Evolutionary conservation across 108 stramenopile genomes (phyloP).

Genomic region (Asterionellopsis glacialis): DNA sequence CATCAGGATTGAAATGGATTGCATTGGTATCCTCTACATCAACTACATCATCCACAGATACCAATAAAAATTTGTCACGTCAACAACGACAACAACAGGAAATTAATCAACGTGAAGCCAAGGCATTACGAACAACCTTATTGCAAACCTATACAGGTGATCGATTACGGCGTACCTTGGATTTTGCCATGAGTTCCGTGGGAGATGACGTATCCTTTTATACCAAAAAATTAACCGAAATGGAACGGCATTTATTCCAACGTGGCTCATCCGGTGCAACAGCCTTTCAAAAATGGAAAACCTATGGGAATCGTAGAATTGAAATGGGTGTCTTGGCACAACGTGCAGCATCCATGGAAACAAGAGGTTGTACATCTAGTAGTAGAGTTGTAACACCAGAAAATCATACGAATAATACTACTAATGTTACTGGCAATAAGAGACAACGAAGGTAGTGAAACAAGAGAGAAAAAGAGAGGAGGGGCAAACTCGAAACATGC

Average conservation of each 20-base stretch:
- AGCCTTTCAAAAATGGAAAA: constrained; percentile 41
- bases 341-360: too few species aligned
- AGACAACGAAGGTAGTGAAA: too few species aligned
- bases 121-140: neutral
- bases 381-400: too few species aligned
- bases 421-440: too few species aligned
- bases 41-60: too few species aligned
- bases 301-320: constrained; percentile 25
- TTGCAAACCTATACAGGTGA: constrained; percentile 42
- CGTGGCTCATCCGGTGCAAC: constrained; percentile 28
- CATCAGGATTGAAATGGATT: too few species aligned
- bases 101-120: neutral
- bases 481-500: too few species aligned
- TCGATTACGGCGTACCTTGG: constrained; percentile 40
- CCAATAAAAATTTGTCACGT: neutral
- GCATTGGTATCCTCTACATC: too few species aligned
- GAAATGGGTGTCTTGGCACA: neutral
- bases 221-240: constrained; percentile 30
- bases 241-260: constrained; percentile 45
- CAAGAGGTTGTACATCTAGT: too few species aligned
- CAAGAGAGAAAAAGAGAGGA: too few species aligned
- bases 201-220: constrained; percentile 49
- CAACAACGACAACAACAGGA: neutral
- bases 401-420: too few species aligned
- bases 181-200: constrained; percentile 31